phyloP scores from a whole-genome alignment of 1,284 basidiomycete genomes.

The Uromyces viciae-fabae region DNA sequence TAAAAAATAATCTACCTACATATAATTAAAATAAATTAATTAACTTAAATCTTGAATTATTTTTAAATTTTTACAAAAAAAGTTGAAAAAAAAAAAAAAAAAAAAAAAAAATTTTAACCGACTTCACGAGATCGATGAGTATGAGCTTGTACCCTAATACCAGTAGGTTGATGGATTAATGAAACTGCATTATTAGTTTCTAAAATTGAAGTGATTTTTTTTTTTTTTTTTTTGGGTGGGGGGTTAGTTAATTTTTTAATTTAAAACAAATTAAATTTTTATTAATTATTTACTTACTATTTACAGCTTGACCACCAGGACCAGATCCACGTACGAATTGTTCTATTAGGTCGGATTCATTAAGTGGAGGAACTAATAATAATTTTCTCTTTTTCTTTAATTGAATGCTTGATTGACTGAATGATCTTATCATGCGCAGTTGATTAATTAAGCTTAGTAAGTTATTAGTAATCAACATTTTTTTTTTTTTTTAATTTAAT shows the following conservation, averaged over 20 bases:
- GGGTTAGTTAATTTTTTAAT: neutral
- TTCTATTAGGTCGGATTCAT: conserved; percentile 51
- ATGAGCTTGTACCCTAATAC: conserved; percentile 41
- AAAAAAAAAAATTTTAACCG: neutral
- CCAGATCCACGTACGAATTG: conserved; percentile 53
- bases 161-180: conserved; percentile 40
- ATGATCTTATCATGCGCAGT: too few relatives aligned
- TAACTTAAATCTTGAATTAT: neutral
- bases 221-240: neutral
- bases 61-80: neutral
- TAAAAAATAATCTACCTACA: neutral
- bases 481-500: too few relatives aligned
- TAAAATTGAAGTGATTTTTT: neutral
- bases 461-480: too few relatives aligned
- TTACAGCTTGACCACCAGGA: conserved; percentile 54
- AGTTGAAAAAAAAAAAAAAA: neutral
- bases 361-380: conserved; percentile 45
- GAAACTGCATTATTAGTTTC: conserved; percentile 44
- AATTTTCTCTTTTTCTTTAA: neutral
- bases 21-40: neutral
- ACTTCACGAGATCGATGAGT: conserved; percentile 33
- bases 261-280: neutral
- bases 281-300: conserved; percentile 50
- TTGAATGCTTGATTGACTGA: neutral
- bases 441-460: too few relatives aligned